Percentiles rank a stretch among this genome's conserved stretches.
These are phyloP conservation scores for Amborella trichopoda DNA, from an alignment of 164 flowering plant species.

Conservation along the genomic window DNA sequence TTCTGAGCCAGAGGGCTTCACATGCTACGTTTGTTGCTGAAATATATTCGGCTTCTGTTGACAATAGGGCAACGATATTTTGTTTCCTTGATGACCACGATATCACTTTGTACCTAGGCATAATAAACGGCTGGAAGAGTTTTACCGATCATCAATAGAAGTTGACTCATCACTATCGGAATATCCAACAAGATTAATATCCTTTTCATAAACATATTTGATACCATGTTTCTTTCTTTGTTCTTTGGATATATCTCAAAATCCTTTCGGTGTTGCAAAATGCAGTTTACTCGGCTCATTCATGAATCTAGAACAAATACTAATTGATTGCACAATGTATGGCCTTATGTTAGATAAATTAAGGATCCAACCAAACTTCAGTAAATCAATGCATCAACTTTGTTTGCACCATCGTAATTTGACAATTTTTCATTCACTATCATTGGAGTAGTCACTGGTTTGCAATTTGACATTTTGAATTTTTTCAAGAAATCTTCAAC, in stretches of 20 bases:
- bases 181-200: not conserved
- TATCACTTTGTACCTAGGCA: not conserved
- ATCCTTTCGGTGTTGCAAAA: not conserved
- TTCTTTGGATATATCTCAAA: not conserved
- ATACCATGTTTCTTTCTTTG: constrained; percentile 1
- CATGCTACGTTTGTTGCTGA: not conserved
- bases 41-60: not conserved
- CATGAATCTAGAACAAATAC: constrained; percentile 4
- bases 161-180: not conserved
- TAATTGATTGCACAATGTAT: constrained; percentile 2
- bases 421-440: constrained; percentile 3
- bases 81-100: not conserved
- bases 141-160: not conserved
- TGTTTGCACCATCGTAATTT: constrained; percentile 8
- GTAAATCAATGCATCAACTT: not conserved
- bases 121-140: not conserved
- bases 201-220: not conserved
- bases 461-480: constrained; percentile 8
- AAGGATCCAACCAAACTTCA: constrained; percentile 5
- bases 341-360: constrained; percentile 6
- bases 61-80: not conserved
- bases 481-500: constrained; percentile 5
- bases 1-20: not conserved
- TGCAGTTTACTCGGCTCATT: not conserved
- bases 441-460: constrained; percentile 5